Evolutionary conservation across 2,329 filamentous ascomycete species (phyloP), one percentile per base, ranked within the genome.

Genomic region (Scopulariopsis brevicaulis): DNA sequence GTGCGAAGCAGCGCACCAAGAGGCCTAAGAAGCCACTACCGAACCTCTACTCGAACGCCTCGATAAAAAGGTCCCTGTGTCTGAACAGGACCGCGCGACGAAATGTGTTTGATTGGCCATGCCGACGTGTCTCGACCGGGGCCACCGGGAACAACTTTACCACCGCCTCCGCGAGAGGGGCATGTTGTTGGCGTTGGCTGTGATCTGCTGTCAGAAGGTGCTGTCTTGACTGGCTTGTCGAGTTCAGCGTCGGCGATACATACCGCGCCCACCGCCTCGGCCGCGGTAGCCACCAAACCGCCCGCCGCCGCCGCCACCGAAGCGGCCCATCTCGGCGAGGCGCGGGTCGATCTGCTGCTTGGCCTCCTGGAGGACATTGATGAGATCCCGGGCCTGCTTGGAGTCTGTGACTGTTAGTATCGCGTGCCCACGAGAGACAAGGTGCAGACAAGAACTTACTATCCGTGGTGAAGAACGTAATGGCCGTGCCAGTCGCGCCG

Each of bases 381-480:
- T 86, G 70, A 99, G 86, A 77, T 99, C 94, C 82, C 94, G 93
- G 76, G 94, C 93, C 84, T 94, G 89, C 80, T 93, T 94, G 68
- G 88, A 83, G 77, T 94, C 89, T 92, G 58, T 3, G 14, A 40
- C 11, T 62, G 70, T 80, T 68, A 78, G 75, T 54, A 59, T 56
- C 32, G n/a, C 11, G 51, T 3, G 5, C 43, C 2, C 24, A 20
- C 32, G 5, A 10, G 28, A 15, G 46, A 34, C 35, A 12, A 25
- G 5, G 14, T 22, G 14, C 7, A 28, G 48, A 24, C 58, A 53
- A n/a, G 4, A 61, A 88, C 92, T 79, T 82, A 96, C 93, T 97
- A 76, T 97, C 94, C 87, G 93, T 94, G 74, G 94, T 97, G 77
- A 99, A 99, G 69, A 99, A 84, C 64, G 94, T 97, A 71, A 97